Conservation (phyloP, 75 land plant species). For the Larix kaempferi region DNA sequence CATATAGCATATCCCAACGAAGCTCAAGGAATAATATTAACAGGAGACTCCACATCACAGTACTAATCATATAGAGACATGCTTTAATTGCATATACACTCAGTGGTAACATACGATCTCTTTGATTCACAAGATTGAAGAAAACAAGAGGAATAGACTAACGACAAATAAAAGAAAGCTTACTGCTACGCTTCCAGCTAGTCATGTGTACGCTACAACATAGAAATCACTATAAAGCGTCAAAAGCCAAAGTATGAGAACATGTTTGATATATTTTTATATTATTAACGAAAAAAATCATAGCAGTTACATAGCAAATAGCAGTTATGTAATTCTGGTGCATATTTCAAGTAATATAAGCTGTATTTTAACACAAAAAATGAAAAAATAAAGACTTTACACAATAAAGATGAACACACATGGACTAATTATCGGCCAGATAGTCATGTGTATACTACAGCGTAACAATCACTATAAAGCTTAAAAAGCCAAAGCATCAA, state of each 20-base stretch:
- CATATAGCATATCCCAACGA: no score
- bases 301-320: background rate
- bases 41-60: background rate
- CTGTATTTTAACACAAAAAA: no score
- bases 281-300: background rate
- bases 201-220: background rate
- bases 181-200: background rate
- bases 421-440: constrained; percentile 19
- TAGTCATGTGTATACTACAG: background rate
- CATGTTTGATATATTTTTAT: background rate
- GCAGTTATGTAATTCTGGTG: no score
- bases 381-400: background rate
- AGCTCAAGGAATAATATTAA: background rate
- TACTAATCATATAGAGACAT: background rate
- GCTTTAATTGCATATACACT: background rate
- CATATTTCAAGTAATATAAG: no score
- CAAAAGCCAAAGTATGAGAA: background rate
- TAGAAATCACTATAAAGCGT: background rate
- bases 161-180: background rate
- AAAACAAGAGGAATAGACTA: background rate
- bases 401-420: background rate
- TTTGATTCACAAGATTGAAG: background rate
- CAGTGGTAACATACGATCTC: background rate
- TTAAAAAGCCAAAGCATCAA: background rate
- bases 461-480: background rate